Conservation (phyloP, 208 protist species). For the Phytomonas sp. region DNA sequence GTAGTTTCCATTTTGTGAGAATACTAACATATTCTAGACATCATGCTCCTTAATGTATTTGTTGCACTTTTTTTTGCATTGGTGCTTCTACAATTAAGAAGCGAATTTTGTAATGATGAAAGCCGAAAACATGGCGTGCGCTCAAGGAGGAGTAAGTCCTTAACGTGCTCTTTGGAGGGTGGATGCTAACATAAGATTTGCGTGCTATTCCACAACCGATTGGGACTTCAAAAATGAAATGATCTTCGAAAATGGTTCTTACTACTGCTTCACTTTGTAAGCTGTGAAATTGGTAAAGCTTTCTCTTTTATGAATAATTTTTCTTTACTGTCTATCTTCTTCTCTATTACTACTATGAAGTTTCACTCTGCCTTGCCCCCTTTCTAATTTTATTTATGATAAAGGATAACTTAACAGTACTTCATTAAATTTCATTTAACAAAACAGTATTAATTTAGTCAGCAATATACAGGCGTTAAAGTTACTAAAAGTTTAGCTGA, state of each 20-base stretch:
- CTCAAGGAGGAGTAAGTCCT: background rate
- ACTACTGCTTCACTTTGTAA: background rate
- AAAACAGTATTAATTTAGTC: background rate
- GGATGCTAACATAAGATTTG: background rate
- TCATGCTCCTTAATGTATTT: background rate
- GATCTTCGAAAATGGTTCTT: background rate
- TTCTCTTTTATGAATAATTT: conserved; percentile 3
- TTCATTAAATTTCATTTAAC: background rate
- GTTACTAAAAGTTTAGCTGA: background rate
- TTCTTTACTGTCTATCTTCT: background rate
- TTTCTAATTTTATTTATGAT: conserved; percentile 5
- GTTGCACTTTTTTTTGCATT: background rate
- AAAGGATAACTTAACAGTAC: background rate
- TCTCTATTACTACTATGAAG: conserved; percentile 3
- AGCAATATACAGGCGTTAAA: background rate
- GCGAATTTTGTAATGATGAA: background rate
- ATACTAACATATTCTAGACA: background rate
- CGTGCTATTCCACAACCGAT: background rate
- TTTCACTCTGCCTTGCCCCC: background rate
- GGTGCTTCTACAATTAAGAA: background rate
- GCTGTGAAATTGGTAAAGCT: background rate
- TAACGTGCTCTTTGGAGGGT: background rate
- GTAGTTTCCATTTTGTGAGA: background rate
- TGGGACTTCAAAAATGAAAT: background rate
- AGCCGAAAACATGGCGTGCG: background rate